These are phyloP conservation scores for Inga laurina DNA, from an alignment of 306 rosid species.

Conservation along the genomic window DNA sequence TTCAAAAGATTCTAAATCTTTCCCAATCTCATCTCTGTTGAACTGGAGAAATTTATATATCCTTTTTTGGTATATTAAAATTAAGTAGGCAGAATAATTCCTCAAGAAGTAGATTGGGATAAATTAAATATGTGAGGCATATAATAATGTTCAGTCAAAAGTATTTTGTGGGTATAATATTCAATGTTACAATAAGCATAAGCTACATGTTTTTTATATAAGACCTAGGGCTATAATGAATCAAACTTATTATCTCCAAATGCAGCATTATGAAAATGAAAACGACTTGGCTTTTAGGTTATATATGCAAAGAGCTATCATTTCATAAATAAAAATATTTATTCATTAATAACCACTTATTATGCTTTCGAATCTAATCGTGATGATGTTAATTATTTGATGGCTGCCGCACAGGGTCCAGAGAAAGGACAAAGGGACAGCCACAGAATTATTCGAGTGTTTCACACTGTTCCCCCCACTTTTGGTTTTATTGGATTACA, in stretches of 20 bases:
- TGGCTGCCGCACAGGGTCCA: too few species aligned
- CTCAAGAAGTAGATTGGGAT: neutral
- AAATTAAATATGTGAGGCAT: neutral
- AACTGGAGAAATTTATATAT: neutral
- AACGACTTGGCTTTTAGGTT: neutral
- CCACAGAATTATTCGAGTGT: neutral
- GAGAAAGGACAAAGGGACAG: neutral
- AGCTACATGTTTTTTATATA: neutral
- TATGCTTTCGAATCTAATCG: slow-evolving; percentile 22
- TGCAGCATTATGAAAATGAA: neutral
- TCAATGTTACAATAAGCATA: neutral
- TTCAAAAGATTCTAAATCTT: neutral
- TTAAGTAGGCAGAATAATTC: neutral
- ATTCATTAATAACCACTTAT: neutral
- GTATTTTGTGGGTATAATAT: neutral
- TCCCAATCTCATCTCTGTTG: neutral
- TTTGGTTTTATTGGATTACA: neutral
- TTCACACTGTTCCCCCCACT: neutral
- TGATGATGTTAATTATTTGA: slow-evolving; percentile 17
- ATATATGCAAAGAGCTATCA: neutral
- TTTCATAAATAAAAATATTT: neutral
- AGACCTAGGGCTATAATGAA: neutral
- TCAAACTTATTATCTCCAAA: neutral
- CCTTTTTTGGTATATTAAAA: neutral
- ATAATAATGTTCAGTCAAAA: neutral